phyloP scores from a whole-genome alignment of 2,329 filamentous ascomycete species.

The Fusarium camptoceras region DNA sequence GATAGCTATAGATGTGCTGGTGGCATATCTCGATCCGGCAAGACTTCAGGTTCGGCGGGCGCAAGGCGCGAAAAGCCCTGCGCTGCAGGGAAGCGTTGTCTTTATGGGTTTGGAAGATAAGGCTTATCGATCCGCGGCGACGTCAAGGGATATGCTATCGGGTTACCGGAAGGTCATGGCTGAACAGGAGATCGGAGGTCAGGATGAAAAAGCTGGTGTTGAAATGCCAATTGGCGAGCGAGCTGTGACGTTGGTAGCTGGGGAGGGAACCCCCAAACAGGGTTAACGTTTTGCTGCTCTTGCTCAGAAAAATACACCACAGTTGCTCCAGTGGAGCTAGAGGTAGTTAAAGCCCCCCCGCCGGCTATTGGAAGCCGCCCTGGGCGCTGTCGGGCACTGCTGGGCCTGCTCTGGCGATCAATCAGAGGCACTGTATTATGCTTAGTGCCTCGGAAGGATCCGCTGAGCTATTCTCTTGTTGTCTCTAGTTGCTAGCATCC shows the following conservation, averaged over 20 bases:
- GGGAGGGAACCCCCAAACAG: slow-evolving; percentile 34
- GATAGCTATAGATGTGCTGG: slow-evolving; percentile 35
- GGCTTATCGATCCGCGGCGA: slow-evolving; percentile 10
- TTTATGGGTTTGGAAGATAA: slow-evolving; percentile 4
- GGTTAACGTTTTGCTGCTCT: slow-evolving; percentile 29
- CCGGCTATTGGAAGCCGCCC: slow-evolving; percentile 36
- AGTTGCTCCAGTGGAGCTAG: slow-evolving; percentile 27
- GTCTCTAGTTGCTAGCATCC: slow-evolving; percentile 15
- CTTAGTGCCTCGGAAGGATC: slow-evolving; percentile 46
- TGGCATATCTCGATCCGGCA: slow-evolving; percentile 51
- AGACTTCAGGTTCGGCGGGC: slow-evolving; percentile 27
- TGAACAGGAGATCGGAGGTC: slow-evolving; percentile 13
- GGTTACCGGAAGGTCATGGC: slow-evolving; percentile 43
- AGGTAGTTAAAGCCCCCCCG: slow-evolving; percentile 7
- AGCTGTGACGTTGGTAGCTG: slow-evolving; percentile 41
- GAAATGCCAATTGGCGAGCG: slow-evolving; percentile 38
- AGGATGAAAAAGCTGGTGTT: slow-evolving; percentile 31
- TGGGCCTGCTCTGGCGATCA: slow-evolving; percentile 31
- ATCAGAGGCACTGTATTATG: slow-evolving; percentile 48
- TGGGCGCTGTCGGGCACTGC: slow-evolving; percentile 23
- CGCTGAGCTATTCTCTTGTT: slow-evolving; percentile 35
- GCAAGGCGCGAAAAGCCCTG: slow-evolving; percentile 29
- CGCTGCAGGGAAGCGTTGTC: slow-evolving; percentile 19
- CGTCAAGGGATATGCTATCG: slow-evolving; percentile 7
- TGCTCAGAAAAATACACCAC: slow-evolving; percentile 33